phyloP scores from a whole-genome alignment of 1,284 basidiomycete genomes.

The Schizophyllum commune region DNA sequence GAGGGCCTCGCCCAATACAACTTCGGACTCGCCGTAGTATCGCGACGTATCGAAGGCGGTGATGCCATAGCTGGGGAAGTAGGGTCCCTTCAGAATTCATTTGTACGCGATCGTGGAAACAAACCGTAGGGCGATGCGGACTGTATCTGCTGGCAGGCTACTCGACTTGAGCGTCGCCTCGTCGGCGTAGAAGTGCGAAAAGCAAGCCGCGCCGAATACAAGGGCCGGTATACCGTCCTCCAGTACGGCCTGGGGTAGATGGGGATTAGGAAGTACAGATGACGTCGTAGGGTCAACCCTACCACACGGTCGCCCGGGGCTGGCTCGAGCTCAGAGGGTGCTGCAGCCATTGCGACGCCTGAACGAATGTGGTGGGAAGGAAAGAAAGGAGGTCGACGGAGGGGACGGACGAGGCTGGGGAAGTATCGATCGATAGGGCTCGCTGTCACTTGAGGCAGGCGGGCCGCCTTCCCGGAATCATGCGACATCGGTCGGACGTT shows the following conservation, averaged over 20 bases:
- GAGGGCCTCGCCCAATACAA: constrained; percentile 76
- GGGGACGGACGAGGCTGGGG: not conserved
- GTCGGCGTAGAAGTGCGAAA: constrained; percentile 44
- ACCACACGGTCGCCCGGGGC: not conserved
- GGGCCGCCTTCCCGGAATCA: not conserved
- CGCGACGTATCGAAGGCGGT: constrained; percentile 85
- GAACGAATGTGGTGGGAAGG: not conserved
- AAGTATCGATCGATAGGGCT: not conserved
- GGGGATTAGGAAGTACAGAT: not conserved
- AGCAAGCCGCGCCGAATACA: constrained; percentile 9
- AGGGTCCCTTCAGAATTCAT: not conserved
- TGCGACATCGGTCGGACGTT: not conserved
- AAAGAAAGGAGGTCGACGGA: not conserved
- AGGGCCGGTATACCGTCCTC: not conserved
- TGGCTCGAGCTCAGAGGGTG: not conserved
- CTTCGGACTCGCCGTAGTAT: constrained; percentile 89
- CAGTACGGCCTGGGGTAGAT: not conserved
- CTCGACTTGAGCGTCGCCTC: constrained; percentile 53
- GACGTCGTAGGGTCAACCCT: not conserved
- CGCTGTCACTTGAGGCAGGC: not conserved
- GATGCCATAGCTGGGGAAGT: constrained; percentile 69
- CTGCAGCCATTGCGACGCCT: not conserved
- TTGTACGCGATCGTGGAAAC: constrained; percentile 8
- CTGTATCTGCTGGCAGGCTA: constrained; percentile 54
- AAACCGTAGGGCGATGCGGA: constrained; percentile 75